Evolutionary conservation across 768 basidiomycete genomes (phyloP).

Genomic region (Dendrothele bispora): DNA sequence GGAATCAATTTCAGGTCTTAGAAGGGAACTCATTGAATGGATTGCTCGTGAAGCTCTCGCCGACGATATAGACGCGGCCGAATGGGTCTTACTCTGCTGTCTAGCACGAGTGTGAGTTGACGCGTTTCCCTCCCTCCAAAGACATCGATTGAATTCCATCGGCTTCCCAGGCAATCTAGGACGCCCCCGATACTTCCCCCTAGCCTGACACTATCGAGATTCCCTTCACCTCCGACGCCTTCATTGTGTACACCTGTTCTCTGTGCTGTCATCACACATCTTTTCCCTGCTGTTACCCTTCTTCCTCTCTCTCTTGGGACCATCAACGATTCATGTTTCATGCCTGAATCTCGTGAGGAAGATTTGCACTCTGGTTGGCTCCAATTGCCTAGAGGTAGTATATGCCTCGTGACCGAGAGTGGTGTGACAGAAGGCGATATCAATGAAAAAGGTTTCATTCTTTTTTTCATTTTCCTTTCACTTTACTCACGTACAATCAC

Average conservation of each 20-base stretch:
- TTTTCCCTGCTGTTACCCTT: slow-evolving; percentile 56
- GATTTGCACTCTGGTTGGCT: slow-evolving; percentile 70
- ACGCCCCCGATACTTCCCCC: slow-evolving; percentile 66
- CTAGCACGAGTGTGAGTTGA: slow-evolving; percentile 63
- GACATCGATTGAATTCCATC: slow-evolving; percentile 2
- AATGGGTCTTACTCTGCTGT: slow-evolving; percentile 68
- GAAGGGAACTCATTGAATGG: slow-evolving; percentile 67
- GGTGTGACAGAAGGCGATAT: slow-evolving; percentile 69
- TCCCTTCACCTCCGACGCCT: slow-evolving; percentile 37
- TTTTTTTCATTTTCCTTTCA: slow-evolving; percentile 22
- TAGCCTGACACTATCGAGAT: slow-evolving; percentile 61
- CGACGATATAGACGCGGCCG: slow-evolving; percentile 67
- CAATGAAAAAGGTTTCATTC: slow-evolving; percentile 51
- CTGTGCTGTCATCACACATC: slow-evolving; percentile 49
- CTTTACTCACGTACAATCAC: not conserved
- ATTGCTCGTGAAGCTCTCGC: slow-evolving; percentile 68
- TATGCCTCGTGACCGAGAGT: slow-evolving; percentile 64
- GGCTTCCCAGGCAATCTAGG: slow-evolving; percentile 57
- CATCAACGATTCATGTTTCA: slow-evolving; percentile 58
- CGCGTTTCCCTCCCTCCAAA: slow-evolving; percentile 4
- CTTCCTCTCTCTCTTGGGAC: slow-evolving; percentile 63
- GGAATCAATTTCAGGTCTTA: slow-evolving; percentile 24
- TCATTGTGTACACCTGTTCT: slow-evolving; percentile 42
- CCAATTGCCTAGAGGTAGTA: slow-evolving; percentile 65
- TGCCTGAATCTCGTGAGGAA: slow-evolving; percentile 73